phyloP scores from a whole-genome alignment of 2,329 filamentous ascomycete genomes.

The Pseudogymnoascus sp. region DNA sequence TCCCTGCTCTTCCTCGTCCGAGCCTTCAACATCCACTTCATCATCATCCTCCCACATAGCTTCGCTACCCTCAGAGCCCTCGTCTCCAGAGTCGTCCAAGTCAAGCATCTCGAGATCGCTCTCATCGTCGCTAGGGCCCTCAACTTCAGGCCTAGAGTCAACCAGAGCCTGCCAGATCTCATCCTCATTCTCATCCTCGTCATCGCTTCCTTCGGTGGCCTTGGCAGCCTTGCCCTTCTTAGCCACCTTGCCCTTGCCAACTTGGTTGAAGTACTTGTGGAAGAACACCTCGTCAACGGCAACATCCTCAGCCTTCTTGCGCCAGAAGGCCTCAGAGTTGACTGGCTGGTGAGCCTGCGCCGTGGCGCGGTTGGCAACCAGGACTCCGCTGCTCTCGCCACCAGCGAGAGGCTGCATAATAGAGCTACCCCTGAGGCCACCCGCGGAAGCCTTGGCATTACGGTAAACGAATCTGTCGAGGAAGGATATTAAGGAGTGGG shows the following conservation, averaged over 20 bases:
- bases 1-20: slow-evolving; percentile 38
- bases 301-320: slow-evolving; percentile 79
- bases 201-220: slow-evolving; percentile 34
- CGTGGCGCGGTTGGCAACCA: slow-evolving; percentile 40
- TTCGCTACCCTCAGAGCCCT: slow-evolving; percentile 19
- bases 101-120: slow-evolving; percentile 42
- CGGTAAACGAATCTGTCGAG: slow-evolving; percentile 98
- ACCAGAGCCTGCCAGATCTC: slow-evolving; percentile 92
- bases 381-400: slow-evolving; percentile 49
- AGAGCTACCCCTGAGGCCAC: slow-evolving; percentile 64
- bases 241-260: slow-evolving; percentile 53
- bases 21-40: slow-evolving; percentile 40
- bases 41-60: slow-evolving; percentile 39
- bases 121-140: slow-evolving; percentile 52
- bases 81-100: slow-evolving; percentile 40
- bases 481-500: slow-evolving; percentile 90
- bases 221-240: slow-evolving; percentile 50
- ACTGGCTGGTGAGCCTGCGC: slow-evolving; percentile 54
- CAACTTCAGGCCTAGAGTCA: slow-evolving; percentile 68
- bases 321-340: slow-evolving; percentile 88
- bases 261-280: slow-evolving; percentile 85
- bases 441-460: slow-evolving; percentile 66
- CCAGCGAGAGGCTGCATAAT: slow-evolving; percentile 92
- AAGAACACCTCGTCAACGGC: slow-evolving; percentile 94
- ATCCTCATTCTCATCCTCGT: slow-evolving; percentile 57